A percentile compares a stretch with the other conserved stretches of the same genome.
Conservation (phyloP, 306 rosid species). For the Bauhinia variegata region DNA sequence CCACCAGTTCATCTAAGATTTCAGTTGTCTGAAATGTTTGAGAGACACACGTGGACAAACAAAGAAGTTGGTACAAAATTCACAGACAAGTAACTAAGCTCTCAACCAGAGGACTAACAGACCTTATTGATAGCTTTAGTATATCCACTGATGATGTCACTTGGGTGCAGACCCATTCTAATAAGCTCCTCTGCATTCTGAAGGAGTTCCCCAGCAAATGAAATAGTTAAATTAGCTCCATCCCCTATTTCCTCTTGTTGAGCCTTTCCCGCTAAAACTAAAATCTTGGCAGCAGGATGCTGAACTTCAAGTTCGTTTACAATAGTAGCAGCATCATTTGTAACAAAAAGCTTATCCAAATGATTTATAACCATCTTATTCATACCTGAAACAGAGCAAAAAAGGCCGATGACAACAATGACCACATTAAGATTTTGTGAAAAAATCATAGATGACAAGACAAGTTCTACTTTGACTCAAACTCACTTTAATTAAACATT, state of each 20-base stretch:
- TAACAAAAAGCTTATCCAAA: slow-evolving; percentile 88
- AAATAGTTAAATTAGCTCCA: slow-evolving; percentile 89
- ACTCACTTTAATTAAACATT: too few species aligned
- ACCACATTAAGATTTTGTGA: slow-evolving; percentile 13
- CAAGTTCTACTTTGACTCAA: too few species aligned
- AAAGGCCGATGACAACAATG: neutral
- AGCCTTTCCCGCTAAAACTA: slow-evolving; percentile 90
- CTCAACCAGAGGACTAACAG: slow-evolving; percentile 22
- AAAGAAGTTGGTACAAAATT: neutral
- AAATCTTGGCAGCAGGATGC: slow-evolving; percentile 94
- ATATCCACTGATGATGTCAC: slow-evolving; percentile 93
- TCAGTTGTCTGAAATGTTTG: slow-evolving; percentile 55
- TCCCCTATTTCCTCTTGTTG: slow-evolving; percentile 96
- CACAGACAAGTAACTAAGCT: neutral
- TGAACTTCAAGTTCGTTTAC: slow-evolving; percentile 94
- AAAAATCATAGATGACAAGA: neutral
- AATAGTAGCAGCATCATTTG: slow-evolving; percentile 86
- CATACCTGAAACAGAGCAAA: slow-evolving; percentile 56
- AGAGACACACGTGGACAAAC: neutral
- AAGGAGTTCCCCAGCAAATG: slow-evolving; percentile 91
- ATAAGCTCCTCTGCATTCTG: slow-evolving; percentile 90
- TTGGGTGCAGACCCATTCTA: slow-evolving; percentile 93
- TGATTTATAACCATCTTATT: slow-evolving; percentile 99
- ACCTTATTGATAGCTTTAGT: slow-evolving; percentile 84
- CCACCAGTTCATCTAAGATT: slow-evolving; percentile 75